Evolutionary conservation across 208 protist genomes (phyloP), one percentile per base, ranked within the genome.

Genomic region (Trypanosoma cruzi): DNA sequence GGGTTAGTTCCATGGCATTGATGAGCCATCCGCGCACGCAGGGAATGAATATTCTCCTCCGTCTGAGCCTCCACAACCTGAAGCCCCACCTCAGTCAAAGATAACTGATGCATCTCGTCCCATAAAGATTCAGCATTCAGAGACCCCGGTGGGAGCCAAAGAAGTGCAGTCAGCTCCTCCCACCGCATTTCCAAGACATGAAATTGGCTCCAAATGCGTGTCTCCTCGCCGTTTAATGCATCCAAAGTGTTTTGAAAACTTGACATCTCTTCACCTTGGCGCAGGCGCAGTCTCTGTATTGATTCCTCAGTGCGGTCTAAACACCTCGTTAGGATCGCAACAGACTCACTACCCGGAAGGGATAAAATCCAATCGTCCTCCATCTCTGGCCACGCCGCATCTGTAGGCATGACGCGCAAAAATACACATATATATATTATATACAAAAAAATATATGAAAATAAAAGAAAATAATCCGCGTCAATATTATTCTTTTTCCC

Each of bases 51-150:
- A 32, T 57, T 36, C 36, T 69, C 64, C 11, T 34, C 32, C 4
- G 34, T 32, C 32, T 61, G 52, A 29, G 34, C 13, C 36, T 69
- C 54, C 37, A 69, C 3, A 11, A 69, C 3, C 50, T 61, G 22
- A 4, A 69, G 36, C 5, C 53, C 46, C 36, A 46, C n/a, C 24
- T 69, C 64, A n/a, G 50, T 53, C 16, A n/a, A 54, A 36, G 37
- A 69, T 16, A 69, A 40, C 0, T 36, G 50, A 16, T 69, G 53
- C 40, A 69, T 31, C 36, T 61, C 37, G 13, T 59, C 50, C 53
- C 32, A 53, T 26, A 69, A 57, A 1, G 18, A 44, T 29, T 4
- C n/a, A n/a, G 37, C 18, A 37, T 56, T 36, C 28, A 31, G 24
- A 5, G 32, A 36, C 37, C 26, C 34, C 10, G 29, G 34, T 50